Conservation (phyloP, 2,329 filamentous ascomycete genomes). For the Epichloe brachyelytri region DNA sequence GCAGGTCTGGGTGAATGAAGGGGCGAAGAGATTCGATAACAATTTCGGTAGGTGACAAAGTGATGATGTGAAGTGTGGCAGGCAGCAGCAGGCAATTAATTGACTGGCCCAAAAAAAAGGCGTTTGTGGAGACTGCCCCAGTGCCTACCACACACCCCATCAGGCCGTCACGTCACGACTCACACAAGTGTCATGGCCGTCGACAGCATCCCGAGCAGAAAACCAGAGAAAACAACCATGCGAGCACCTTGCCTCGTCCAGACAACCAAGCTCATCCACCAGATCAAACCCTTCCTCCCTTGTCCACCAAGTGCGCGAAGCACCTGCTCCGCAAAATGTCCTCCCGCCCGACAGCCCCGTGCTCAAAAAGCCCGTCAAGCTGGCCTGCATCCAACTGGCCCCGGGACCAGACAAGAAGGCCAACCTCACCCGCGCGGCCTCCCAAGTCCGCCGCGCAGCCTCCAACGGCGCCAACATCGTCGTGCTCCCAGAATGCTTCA, state of each 20-base stretch:
- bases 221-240: not conserved
- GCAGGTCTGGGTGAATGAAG: not conserved
- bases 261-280: not conserved
- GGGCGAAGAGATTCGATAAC: not conserved
- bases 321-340: not conserved
- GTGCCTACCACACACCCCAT: not conserved
- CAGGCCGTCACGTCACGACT: too few relatives aligned
- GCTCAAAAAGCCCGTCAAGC: slow-evolving; percentile 64
- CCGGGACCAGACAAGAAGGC: slow-evolving; percentile 69
- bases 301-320: not conserved
- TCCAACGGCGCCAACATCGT: slow-evolving; percentile 67
- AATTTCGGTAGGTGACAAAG: not conserved
- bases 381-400: slow-evolving; percentile 72
- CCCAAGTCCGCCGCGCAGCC: slow-evolving; percentile 73
- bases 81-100: not conserved
- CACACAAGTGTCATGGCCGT: too few relatives aligned
- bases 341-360: slow-evolving; percentile 22
- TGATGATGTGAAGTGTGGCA: not conserved
- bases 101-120: too few relatives aligned
- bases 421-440: slow-evolving; percentile 71
- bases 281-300: slow-evolving; percentile 7
- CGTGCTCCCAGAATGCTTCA: slow-evolving; percentile 96
- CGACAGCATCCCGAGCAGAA: not conserved
- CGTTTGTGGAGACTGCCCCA: too few relatives aligned
- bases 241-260: not conserved